Evolutionary conservation across 2,329 filamentous ascomycete genomes (phyloP), one percentile per base, ranked within the genome.

Genomic region (Arthroderma sp.): DNA sequence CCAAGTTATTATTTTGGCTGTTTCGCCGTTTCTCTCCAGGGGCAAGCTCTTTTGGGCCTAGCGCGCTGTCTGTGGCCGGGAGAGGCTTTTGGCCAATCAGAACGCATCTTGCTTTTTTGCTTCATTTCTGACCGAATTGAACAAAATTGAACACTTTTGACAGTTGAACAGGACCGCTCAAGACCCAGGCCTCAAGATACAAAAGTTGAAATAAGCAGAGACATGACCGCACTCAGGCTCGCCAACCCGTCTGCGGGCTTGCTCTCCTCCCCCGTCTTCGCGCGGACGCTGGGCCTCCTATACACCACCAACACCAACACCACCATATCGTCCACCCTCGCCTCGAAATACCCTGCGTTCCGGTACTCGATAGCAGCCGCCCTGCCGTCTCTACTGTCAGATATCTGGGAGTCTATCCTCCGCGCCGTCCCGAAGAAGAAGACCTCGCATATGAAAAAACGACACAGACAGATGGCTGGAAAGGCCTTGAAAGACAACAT

Each of bases 341-440:
- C 41, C 6, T 13, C 53, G 43, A 17, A 44, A 54, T 33, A 44
- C 51, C n/a, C 52, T 39, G 37, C 19, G n/a, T 76, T 39, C 76
- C 88, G 62, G 78, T 74, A 23, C 71, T 83, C 63, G 81, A 76
- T 54, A 3, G 47, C 47, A 13, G 23, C 47, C 7, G 47, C 23
- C 25, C 76, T 91, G 55, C 84, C 87, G 4, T 80, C 80, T 4
- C 68, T 90, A n/a, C 74, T 95, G 21, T 84, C 82, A 57, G 87
- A 87, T 61, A 84, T 98, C 66, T 97, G 91, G 91, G 91, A 96
- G 64, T 90, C 88, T 4, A 81, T 98, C 49, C 79, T 98, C 64
- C 85, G 85, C 63, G 93, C 93, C 1, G 93, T 97, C 15, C 93
- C 93, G 4, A 98, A 98, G 81, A 97, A 95, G 77, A 98, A 97